These are phyloP conservation scores for Fusarium sororula DNA, from an alignment of 2,329 filamentous ascomycete species.

Conservation along the genomic window DNA sequence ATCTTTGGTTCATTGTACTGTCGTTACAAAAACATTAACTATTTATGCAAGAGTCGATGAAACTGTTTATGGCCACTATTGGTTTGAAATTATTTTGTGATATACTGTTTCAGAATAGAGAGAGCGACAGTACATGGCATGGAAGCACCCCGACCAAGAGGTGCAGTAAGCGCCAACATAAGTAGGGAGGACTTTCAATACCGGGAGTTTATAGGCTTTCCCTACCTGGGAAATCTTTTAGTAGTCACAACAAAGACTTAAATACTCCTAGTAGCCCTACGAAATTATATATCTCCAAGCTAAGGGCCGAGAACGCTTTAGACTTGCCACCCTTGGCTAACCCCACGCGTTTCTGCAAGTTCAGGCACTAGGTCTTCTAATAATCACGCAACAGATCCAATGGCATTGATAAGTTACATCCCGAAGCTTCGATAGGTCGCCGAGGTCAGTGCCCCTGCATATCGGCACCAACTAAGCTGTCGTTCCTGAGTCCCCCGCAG, in stretches of 20 bases:
- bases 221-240: neutral
- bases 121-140: neutral
- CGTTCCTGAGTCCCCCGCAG: neutral
- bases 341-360: neutral
- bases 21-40: fast-evolving
- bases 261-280: neutral
- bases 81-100: neutral
- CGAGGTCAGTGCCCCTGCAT: constrained; percentile 7
- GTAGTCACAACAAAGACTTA: neutral
- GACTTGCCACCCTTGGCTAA: neutral
- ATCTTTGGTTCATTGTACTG: fast-evolving
- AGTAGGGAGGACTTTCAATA: neutral
- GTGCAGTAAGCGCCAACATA: neutral
- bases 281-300: neutral
- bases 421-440: neutral
- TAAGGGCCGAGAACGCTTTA: neutral
- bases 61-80: neutral
- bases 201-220: neutral
- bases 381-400: no score
- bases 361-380: neutral
- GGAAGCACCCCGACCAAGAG: neutral
- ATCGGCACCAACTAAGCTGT: neutral
- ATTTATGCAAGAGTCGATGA: fast-evolving
- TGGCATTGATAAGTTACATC: no score
- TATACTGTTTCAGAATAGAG: neutral